Percentiles rank a stretch among this genome's conserved stretches.
These are phyloP conservation scores for Cladosporium sp. DNA, from an alignment of 2,329 filamentous ascomycete genomes.

Conservation along the genomic window DNA sequence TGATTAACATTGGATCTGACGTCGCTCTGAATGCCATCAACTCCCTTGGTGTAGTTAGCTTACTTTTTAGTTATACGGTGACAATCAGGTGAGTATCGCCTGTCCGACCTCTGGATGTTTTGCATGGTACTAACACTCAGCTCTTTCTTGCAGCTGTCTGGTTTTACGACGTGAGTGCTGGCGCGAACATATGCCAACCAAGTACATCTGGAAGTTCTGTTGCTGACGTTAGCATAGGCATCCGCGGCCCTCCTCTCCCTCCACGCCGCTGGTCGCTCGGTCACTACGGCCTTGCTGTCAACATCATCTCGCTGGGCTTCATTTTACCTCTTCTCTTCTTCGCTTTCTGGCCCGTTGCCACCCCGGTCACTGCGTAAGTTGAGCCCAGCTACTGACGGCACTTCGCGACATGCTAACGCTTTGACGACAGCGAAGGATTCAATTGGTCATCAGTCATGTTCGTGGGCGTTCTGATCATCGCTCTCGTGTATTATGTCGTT, in stretches of 20 bases:
- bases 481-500: conserved; percentile 12
- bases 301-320: conserved; percentile 36
- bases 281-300: conserved; percentile 35
- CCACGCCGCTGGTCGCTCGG: conserved; percentile 37
- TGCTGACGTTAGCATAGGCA: no score
- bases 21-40: conserved; percentile 39
- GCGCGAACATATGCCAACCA: not conserved
- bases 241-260: conserved; percentile 29
- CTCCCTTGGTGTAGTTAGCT: conserved; percentile 34
- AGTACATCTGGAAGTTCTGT: no score
- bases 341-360: conserved; percentile 43
- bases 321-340: conserved; percentile 46
- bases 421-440: conserved; percentile 15
- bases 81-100: conserved; percentile 19
- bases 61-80: conserved; percentile 31
- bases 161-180: conserved; percentile 8
- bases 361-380: conserved; percentile 43
- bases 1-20: conserved; percentile 39
- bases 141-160: conserved; percentile 1
- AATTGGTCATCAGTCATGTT: conserved; percentile 11
- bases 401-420: not conserved
- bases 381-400: no score
- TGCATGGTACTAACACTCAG: not conserved
- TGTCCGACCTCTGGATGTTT: not conserved
- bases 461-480: conserved; percentile 3